phyloP scores from a whole-genome alignment of 1,284 basidiomycete species.

The Calocybe gambosa region DNA sequence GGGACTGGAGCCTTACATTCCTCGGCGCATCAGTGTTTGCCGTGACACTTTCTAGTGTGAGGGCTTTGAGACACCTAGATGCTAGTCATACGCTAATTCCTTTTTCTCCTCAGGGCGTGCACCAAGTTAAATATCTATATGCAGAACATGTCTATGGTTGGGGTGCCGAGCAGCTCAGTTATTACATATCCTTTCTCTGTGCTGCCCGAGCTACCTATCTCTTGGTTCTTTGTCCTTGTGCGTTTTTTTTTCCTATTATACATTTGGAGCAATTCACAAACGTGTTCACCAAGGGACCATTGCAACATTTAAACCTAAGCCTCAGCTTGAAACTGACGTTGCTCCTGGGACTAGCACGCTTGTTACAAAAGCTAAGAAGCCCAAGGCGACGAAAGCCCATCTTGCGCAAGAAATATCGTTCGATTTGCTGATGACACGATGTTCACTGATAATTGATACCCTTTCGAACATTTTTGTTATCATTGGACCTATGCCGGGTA shows the following conservation, averaged over 20 bases:
- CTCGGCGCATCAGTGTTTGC: slow-evolving; percentile 37
- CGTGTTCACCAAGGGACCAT: slow-evolving; percentile 31
- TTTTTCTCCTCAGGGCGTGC: slow-evolving; percentile 33
- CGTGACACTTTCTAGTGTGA: slow-evolving; percentile 41
- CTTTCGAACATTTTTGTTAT: slow-evolving; percentile 56
- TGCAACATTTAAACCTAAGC: slow-evolving; percentile 35
- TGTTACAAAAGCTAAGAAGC: slow-evolving; percentile 26
- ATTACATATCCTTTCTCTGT: slow-evolving; percentile 47
- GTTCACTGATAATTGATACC: slow-evolving; percentile 60
- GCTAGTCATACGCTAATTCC: not conserved
- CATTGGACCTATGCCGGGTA: slow-evolving; percentile 40
- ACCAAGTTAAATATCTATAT: slow-evolving; percentile 51
- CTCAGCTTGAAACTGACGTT: slow-evolving; percentile 16
- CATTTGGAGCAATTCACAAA: not conserved
- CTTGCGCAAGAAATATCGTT: slow-evolving; percentile 62
- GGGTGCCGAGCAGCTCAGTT: slow-evolving; percentile 41
- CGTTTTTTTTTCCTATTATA: slow-evolving; percentile 16
- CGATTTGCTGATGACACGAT: slow-evolving; percentile 55
- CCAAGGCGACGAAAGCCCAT: slow-evolving; percentile 41
- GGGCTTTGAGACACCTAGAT: slow-evolving; percentile 15
- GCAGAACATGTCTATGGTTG: slow-evolving; percentile 45
- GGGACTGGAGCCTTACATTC: slow-evolving; percentile 46
- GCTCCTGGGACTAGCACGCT: not conserved
- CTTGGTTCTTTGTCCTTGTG: slow-evolving; percentile 42
- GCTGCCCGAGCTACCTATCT: slow-evolving; percentile 38